Evolutionary conservation across 441 rosid genomes (phyloP).

Genomic region (Populus tomentosa): DNA sequence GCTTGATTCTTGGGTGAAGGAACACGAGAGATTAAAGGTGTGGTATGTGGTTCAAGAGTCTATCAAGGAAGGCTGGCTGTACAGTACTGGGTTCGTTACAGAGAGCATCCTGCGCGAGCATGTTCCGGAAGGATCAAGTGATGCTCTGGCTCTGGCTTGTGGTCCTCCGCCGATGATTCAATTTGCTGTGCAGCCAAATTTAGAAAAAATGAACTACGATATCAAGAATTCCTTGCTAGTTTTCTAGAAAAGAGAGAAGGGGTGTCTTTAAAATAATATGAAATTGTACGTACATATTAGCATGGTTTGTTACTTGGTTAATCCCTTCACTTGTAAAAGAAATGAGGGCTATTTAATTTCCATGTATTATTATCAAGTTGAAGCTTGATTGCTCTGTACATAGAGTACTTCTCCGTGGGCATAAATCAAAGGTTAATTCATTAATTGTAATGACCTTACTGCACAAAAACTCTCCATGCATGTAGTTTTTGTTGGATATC

Average conservation of each 20-base stretch:
- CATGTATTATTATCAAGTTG: background rate
- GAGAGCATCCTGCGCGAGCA: conserved; percentile 62
- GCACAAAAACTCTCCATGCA: background rate
- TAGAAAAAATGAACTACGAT: conserved; percentile 84
- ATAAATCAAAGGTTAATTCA: background rate
- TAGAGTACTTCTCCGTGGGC: too few relatives aligned
- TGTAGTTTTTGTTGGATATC: too few relatives aligned
- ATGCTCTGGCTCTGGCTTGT: conserved; percentile 64
- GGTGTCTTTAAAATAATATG: background rate
- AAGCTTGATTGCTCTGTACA: background rate
- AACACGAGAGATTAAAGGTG: conserved; percentile 55
- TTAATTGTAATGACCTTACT: background rate
- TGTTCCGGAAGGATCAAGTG: conserved; percentile 50
- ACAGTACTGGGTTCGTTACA: conserved; percentile 62
- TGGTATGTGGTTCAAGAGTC: conserved; percentile 76
- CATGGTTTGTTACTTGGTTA: background rate
- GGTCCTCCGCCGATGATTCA: conserved; percentile 98
- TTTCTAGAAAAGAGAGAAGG: conserved; percentile 32
- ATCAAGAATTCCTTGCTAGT: conserved; percentile 55
- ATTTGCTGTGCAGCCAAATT: conserved; percentile 77
- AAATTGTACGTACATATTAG: background rate
- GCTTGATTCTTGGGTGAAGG: conserved; percentile 65
- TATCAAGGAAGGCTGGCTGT: conserved; percentile 64
- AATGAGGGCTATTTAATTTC: background rate
- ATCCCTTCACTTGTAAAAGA: background rate